Percentiles rank a stretch among this genome's conserved stretches.
These are phyloP conservation scores for Claviceps lovelessii DNA, from an alignment of 2,329 filamentous ascomycete species.

Conservation along the genomic window DNA sequence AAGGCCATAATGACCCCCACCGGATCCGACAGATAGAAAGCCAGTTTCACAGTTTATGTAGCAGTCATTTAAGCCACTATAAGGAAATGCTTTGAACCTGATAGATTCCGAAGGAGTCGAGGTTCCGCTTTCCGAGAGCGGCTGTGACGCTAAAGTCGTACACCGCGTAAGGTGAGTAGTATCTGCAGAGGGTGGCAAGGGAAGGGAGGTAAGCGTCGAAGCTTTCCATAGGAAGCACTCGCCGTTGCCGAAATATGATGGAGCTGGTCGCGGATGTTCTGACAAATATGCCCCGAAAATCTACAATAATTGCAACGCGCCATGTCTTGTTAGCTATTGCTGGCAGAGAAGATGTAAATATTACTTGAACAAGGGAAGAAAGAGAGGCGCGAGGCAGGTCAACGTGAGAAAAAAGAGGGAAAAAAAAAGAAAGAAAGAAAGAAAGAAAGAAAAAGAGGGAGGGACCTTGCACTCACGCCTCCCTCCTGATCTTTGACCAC, in stretches of 20 bases:
- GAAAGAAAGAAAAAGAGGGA: background rate
- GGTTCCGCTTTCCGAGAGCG: conserved; percentile 7
- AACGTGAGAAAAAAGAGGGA: background rate
- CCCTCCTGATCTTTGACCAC: conserved; percentile 67
- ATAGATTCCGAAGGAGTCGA: conserved; percentile 49
- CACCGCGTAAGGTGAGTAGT: conserved; percentile 32
- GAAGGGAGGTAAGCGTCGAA: conserved; percentile 40
- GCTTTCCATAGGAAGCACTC: conserved; percentile 70
- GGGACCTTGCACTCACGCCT: conserved; percentile 39
- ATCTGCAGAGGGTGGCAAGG: conserved; percentile 37
- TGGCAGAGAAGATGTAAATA: background rate
- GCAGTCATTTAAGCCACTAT: conserved; percentile 91
- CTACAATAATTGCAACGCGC: conserved; percentile 18
- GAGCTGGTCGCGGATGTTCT: conserved; percentile 64
- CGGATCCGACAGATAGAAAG: conserved; percentile 76
- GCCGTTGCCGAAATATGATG: conserved; percentile 88
- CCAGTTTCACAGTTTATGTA: conserved; percentile 82
- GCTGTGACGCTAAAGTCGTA: conserved; percentile 19
- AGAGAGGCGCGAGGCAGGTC: background rate
- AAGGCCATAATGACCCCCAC: conserved; percentile 78
- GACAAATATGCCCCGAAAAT: conserved; percentile 91
- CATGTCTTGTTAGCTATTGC: background rate
- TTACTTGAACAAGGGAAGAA: background rate
- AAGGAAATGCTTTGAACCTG: conserved; percentile 93
- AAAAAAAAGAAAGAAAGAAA: background rate